Percentiles rank a stretch among this genome's conserved stretches.
phyloP scores from a whole-genome alignment of 352 stramenopile genomes.

The Pythium volutum region DNA sequence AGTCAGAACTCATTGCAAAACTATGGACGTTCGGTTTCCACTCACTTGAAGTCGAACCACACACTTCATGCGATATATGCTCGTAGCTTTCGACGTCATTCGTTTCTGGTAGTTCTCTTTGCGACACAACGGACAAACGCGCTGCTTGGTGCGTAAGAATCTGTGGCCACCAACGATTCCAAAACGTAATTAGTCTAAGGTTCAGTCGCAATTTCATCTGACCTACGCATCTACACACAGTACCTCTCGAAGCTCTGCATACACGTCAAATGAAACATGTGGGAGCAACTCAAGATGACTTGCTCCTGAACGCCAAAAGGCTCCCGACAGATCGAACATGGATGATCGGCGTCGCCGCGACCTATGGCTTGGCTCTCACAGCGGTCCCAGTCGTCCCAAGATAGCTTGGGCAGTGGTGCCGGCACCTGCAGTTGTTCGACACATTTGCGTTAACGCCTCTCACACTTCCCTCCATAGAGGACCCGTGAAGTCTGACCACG shows the following conservation, averaged over 20 bases:
- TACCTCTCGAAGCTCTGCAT: conserved; percentile 81
- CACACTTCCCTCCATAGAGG: neutral
- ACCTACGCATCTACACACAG: neutral
- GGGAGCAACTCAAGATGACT: conserved; percentile 84
- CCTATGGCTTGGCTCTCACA: conserved; percentile 66
- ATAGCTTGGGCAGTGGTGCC: conserved; percentile 57
- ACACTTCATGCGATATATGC: conserved; percentile 47
- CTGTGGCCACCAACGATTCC: conserved; percentile 9
- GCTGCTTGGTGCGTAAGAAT: conserved; percentile 74
- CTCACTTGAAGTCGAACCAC: conserved; percentile 56
- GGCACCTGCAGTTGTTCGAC: conserved; percentile 25
- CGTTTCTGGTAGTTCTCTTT: conserved; percentile 84
- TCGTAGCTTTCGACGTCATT: conserved; percentile 46
- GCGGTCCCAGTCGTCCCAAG: conserved; percentile 60
- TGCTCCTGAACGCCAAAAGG: conserved; percentile 68
- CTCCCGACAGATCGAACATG: conserved; percentile 84
- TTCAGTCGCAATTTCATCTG: neutral
- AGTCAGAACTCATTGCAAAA: neutral
- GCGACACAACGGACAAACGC: conserved; percentile 78
- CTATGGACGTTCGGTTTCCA: neutral
- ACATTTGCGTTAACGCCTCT: neutral
- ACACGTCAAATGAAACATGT: conserved; percentile 83
- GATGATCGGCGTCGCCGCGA: conserved; percentile 55
- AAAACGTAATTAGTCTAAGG: too few relatives aligned
- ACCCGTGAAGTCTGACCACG: too few relatives aligned